Evolutionary conservation across 176 grass and related monocot genomes (phyloP).

Genomic region (Phoenix roebelenii): DNA sequence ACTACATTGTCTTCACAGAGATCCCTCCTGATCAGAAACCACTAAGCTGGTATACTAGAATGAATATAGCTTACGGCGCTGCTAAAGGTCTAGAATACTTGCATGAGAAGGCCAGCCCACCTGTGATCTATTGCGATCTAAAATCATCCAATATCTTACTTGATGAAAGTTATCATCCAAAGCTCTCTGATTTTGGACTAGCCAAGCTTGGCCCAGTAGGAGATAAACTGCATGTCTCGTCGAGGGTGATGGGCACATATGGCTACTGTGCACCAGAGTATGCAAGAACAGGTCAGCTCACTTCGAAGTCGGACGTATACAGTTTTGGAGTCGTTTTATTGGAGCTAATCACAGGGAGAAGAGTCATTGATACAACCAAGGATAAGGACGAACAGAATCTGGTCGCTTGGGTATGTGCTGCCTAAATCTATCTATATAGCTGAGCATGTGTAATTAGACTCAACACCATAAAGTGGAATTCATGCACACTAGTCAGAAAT

Average conservation of each 20-base stretch:
- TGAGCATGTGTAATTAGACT: too few relatives aligned
- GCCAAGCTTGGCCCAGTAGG: conserved; percentile 50
- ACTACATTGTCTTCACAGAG: conserved; percentile 33
- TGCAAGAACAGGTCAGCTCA: conserved; percentile 46
- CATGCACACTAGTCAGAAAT: too few relatives aligned
- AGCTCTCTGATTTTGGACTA: conserved; percentile 85
- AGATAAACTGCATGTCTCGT: conserved; percentile 39
- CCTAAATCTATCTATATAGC: too few relatives aligned
- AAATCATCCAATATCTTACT: conserved; percentile 87
- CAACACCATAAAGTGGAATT: too few relatives aligned
- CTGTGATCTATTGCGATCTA: conserved; percentile 75
- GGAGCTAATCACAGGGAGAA: conserved; percentile 74
- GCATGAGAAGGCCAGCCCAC: conserved; percentile 62
- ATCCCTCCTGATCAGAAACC: conserved; percentile 38
- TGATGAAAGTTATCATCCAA: conserved; percentile 54
- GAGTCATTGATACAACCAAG: conserved; percentile 52
- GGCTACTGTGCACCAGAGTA: conserved; percentile 94
- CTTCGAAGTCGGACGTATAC: conserved; percentile 73
- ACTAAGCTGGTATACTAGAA: conserved; percentile 63
- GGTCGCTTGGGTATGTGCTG: conserved; percentile 56
- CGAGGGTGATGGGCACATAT: conserved; percentile 75
- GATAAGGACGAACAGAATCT: conserved; percentile 53
- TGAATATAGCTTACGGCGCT: conserved; percentile 82
- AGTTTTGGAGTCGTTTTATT: conserved; percentile 84
- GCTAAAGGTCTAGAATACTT: conserved; percentile 79